A percentile compares a stretch with the other conserved stretches of the same genome.
Conservation (phyloP, 169 alveolate genomes). For the Plasmodium ovale region DNA sequence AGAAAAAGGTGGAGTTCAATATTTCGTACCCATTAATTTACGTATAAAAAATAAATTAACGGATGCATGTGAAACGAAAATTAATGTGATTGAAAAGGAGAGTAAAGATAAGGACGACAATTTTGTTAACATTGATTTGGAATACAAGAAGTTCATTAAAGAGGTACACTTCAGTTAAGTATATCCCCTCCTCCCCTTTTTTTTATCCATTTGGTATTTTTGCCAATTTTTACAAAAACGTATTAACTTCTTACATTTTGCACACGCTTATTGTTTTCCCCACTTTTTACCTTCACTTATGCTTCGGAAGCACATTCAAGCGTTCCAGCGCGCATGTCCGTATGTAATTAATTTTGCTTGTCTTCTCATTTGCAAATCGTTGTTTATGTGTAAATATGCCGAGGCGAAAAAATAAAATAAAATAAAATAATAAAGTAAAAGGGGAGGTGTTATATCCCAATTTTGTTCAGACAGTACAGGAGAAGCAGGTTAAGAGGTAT, state of each 20-base stretch:
- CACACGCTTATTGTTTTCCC: too few relatives aligned
- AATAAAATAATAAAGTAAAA: constrained; percentile 1
- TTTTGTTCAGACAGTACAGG: constrained; percentile 38
- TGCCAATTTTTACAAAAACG: too few relatives aligned
- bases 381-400: constrained; percentile 12
- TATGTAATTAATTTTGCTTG: too few relatives aligned
- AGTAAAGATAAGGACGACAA: constrained; percentile 12
- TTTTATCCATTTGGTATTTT: too few relatives aligned
- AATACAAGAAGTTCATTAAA: constrained; percentile 58
- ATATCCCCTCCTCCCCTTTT: too few relatives aligned
- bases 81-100: constrained; percentile 26
- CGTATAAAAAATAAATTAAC: constrained; percentile 61
- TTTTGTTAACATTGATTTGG: constrained; percentile 40
- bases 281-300: too few relatives aligned
- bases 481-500: constrained; percentile 52
- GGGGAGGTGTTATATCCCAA: constrained; percentile 16
- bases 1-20: constrained; percentile 4
- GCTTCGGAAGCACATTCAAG: too few relatives aligned
- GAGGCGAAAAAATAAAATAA: too few relatives aligned
- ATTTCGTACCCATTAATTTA: constrained; percentile 69
- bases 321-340: too few relatives aligned
- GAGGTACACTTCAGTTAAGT: constrained; percentile 58
- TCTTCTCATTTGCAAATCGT: too few relatives aligned
- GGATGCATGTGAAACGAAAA: constrained; percentile 62
- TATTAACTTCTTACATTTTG: too few relatives aligned